These are phyloP conservation scores for Symmetrospora coprosmae DNA, from an alignment of 768 basidiomycete genomes.

Conservation along the genomic window DNA sequence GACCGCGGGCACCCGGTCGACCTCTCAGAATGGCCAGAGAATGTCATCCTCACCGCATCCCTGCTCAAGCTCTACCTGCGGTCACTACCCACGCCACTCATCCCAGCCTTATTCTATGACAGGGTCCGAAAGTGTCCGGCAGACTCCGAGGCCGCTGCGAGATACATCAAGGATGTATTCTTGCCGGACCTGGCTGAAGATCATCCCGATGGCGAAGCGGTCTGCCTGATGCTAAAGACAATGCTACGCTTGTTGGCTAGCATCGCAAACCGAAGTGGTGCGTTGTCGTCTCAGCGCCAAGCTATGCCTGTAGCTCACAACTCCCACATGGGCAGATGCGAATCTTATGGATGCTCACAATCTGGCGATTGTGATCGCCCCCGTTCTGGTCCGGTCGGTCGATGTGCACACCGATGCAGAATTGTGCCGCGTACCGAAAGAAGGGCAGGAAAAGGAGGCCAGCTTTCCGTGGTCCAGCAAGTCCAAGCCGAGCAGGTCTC, in stretches of 20 bases:
- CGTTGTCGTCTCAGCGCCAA: neutral
- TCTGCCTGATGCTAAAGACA: neutral
- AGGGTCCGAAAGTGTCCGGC: slow-evolving; percentile 4
- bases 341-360: slow-evolving; percentile 24
- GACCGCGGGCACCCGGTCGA: slow-evolving; percentile 13
- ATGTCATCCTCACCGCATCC: slow-evolving; percentile 15
- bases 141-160: neutral
- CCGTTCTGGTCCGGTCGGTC: slow-evolving; percentile 17
- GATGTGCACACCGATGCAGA: slow-evolving; percentile 13
- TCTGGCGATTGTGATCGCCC: slow-evolving; percentile 23
- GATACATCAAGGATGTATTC: neutral
- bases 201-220: slow-evolving; percentile 3
- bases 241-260: slow-evolving; percentile 10
- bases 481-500: neutral
- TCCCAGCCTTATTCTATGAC: slow-evolving; percentile 1
- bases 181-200: neutral
- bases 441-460: neutral
- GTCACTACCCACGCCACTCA: neutral
- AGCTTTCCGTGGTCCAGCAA: neutral
- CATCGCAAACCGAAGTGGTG: neutral
- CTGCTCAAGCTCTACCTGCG: slow-evolving; percentile 19
- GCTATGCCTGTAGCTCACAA: neutral
- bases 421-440: slow-evolving; percentile 8
- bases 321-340: neutral
- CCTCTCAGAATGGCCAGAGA: slow-evolving; percentile 8